phyloP scores from a whole-genome alignment of 2,329 filamentous ascomycete species.

The Cladophialophora carrionii region DNA sequence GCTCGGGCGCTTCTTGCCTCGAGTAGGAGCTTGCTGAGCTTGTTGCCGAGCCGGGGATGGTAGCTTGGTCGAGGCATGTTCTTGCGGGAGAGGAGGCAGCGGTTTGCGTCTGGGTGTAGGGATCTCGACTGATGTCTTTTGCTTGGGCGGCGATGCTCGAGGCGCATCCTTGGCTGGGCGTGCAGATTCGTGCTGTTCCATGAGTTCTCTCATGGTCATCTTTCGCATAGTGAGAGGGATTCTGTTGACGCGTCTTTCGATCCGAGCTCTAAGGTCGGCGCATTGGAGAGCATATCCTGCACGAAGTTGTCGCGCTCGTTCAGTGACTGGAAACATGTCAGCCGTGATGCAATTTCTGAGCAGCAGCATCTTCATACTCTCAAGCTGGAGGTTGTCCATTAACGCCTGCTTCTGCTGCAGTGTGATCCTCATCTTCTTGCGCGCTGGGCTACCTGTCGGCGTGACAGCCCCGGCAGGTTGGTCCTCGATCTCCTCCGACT shows the following conservation, averaged over 20 bases:
- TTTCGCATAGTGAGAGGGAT: constrained; percentile 80
- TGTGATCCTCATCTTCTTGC: constrained; percentile 65
- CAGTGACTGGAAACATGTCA: constrained; percentile 65
- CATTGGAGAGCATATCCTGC: constrained; percentile 88
- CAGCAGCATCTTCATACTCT: constrained; percentile 63
- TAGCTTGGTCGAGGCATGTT: constrained; percentile 36
- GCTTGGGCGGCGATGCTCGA: constrained; percentile 36
- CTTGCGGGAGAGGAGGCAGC: constrained; percentile 40
- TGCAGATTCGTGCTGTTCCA: constrained; percentile 51
- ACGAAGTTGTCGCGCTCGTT: constrained; percentile 82
- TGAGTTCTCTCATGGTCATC: constrained; percentile 78
- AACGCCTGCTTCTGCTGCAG: constrained; percentile 79
- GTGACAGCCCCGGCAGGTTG: constrained; percentile 52
- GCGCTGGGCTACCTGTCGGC: constrained; percentile 62
- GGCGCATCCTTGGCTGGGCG: constrained; percentile 44
- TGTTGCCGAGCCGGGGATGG: constrained; percentile 40
- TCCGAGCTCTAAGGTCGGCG: constrained; percentile 78
- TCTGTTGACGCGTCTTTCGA: constrained; percentile 91
- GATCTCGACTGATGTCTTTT: constrained; percentile 12
- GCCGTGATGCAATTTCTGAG: constrained; percentile 1
- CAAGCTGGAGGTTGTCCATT: constrained; percentile 85
- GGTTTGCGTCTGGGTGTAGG: constrained; percentile 40
- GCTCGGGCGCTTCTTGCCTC: constrained; percentile 40
- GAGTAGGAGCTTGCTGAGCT: constrained; percentile 25
- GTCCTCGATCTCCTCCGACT: constrained; percentile 46